Evolutionary conservation across 768 basidiomycete species (phyloP).

Genomic region (Leccinum arenicola): DNA sequence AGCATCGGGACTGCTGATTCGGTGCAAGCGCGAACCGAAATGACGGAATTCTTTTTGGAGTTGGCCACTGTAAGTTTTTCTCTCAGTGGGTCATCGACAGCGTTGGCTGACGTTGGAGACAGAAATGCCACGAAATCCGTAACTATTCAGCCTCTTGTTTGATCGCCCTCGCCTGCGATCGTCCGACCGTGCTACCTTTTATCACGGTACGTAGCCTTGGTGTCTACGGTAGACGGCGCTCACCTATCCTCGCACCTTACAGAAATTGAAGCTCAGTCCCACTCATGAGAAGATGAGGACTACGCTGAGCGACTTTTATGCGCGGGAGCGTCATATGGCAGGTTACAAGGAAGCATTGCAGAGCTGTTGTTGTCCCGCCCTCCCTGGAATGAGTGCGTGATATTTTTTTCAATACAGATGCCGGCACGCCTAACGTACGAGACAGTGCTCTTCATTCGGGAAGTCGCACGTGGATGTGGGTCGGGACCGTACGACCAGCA

Average conservation of each 20-base stretch:
- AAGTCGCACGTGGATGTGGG: slow-evolving; percentile 34
- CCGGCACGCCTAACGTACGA: slow-evolving; percentile 1
- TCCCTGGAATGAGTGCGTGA: slow-evolving; percentile 32
- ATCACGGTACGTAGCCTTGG: slow-evolving; percentile 16
- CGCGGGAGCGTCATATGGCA: slow-evolving; percentile 24
- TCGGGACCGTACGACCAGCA: slow-evolving; percentile 26
- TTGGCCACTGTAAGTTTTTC: slow-evolving; percentile 37
- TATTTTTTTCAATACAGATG: neutral
- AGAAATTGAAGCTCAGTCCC: slow-evolving; percentile 28
- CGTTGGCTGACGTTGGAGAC: slow-evolving; percentile 3
- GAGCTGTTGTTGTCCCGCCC: slow-evolving; percentile 27
- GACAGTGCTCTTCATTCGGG: slow-evolving; percentile 31
- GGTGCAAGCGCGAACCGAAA: slow-evolving; percentile 17
- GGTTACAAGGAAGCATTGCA: slow-evolving; percentile 32
- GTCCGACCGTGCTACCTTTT: slow-evolving; percentile 35
- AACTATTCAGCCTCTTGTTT: slow-evolving; percentile 45
- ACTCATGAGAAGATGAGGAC: slow-evolving; percentile 21
- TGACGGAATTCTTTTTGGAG: slow-evolving; percentile 45
- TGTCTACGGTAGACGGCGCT: neutral
- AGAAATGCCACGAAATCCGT: slow-evolving; percentile 45
- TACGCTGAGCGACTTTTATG: slow-evolving; percentile 22
- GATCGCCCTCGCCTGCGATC: slow-evolving; percentile 42
- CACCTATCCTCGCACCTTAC: neutral
- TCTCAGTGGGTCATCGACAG: neutral
- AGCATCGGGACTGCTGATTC: slow-evolving; percentile 26